Evolutionary conservation across 2,329 filamentous ascomycete genomes (phyloP).

Genomic region (Alternaria infectoria): DNA sequence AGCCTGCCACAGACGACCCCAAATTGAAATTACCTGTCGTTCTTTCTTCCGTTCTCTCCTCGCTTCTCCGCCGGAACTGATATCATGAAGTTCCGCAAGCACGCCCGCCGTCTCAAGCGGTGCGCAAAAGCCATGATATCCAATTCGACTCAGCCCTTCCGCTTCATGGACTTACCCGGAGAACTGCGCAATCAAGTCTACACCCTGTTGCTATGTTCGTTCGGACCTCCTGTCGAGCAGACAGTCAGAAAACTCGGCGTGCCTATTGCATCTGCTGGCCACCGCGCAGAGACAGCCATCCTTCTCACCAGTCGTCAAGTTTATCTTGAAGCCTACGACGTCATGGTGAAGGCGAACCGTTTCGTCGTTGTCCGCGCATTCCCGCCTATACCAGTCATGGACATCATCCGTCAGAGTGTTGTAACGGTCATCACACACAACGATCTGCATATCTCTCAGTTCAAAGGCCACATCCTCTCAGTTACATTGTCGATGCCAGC

Average conservation of each 20-base stretch:
- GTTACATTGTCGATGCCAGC: not conserved
- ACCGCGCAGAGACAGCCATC: not conserved
- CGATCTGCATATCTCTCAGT: not conserved
- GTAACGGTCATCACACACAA: not conserved
- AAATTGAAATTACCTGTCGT: not conserved
- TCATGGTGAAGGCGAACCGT: not conserved
- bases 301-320: not conserved
- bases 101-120: no score
- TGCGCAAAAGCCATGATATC: no score
- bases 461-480: not conserved
- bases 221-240: not conserved
- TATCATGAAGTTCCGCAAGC: no score
- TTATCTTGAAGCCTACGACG: not conserved
- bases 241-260: accelerated
- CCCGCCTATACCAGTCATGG: not conserved
- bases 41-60: no score
- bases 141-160: not conserved
- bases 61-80: no score
- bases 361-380: not conserved
- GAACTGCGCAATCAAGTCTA: not conserved
- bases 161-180: not conserved
- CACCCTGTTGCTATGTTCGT: not conserved
- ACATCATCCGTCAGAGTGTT: accelerated
- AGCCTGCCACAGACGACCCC: not conserved
- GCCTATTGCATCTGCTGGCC: not conserved